Base-by-base conservation (phyloP, 768 basidiomycete species). In the Boletus edulis region DNA sequence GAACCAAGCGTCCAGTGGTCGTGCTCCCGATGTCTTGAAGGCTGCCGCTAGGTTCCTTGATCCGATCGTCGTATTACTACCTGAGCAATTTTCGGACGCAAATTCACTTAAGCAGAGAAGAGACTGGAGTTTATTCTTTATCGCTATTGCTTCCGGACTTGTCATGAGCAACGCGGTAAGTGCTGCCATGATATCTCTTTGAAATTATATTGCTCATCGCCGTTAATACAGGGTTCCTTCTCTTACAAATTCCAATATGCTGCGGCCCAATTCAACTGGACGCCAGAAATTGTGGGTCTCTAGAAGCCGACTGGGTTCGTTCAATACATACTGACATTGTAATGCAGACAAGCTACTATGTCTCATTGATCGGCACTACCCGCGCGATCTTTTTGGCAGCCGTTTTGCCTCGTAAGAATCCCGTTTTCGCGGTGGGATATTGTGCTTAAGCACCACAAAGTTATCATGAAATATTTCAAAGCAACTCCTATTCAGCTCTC, bases 281-380 rank as follows among this genome's bases (percentile, higher is more conserved):
- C 70, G 27, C 76, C 89, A 20, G 85, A 87, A 72, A 74, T 70
- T 52, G 87, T 88, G 59, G 35, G 79, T 63, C 5, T 35, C 42
- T 31, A n/a, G 12, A 22, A 52, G 10, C 18, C 18, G 34, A 38
- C 20, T 22, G 17, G 20, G n/a, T 55, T 43, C 27, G 39, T n/a
- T 39, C 18, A 0, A 35, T 32, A 22, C 27, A 29, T 29, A 27
- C 45, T 55, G 49, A 51, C 52, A 17, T 41, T 11, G 5, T 41
- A 13, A 29, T 44, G 27, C 52, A 90, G 89, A 66, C 85, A n/a
- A 87, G 87, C n/a, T 90, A 90, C 63, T 90, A 78, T 73, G 62
- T 89, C 12, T 86, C 82, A 53, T 61, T 80, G 12, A 63, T 83
- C 11, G 83, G 84, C 8, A 72, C 72, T 32, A 65, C 75, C 1